Conservation (phyloP, 768 basidiomycete genomes). For the Lactifluus rugatus region DNA sequence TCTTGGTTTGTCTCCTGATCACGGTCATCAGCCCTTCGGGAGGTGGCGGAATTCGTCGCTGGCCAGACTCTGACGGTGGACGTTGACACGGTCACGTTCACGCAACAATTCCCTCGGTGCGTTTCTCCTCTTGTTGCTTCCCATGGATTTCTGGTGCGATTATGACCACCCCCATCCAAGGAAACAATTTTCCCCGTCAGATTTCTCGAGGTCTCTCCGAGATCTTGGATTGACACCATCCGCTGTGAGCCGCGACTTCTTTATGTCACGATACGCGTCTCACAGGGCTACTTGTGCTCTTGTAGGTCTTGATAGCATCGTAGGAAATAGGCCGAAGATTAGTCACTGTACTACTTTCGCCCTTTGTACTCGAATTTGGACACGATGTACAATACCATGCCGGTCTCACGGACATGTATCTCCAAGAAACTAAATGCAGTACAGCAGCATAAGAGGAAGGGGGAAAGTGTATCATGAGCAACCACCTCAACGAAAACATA, state of each 20-base stretch:
- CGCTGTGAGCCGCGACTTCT: constrained; percentile 45
- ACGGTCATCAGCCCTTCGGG: constrained; percentile 49
- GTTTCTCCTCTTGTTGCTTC: constrained; percentile 16
- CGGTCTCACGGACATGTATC: not conserved
- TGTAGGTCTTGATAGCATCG: constrained; percentile 17
- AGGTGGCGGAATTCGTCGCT: constrained; percentile 83
- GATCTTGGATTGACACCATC: constrained; percentile 88
- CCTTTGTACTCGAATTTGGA: not conserved
- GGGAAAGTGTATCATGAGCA: not conserved
- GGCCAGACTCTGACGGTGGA: constrained; percentile 58
- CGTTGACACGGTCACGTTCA: constrained; percentile 69
- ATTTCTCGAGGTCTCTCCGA: constrained; percentile 71
- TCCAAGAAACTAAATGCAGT: not conserved
- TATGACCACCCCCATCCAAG: constrained; percentile 30
- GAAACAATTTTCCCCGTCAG: constrained; percentile 63
- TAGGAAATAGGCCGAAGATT: not conserved
- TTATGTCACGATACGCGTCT: not conserved
- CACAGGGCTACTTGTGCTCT: not conserved
- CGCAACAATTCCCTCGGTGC: constrained; percentile 80
- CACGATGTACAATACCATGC: constrained; percentile 6
- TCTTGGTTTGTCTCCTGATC: constrained; percentile 2
- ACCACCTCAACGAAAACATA: not conserved
- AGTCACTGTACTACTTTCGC: constrained; percentile 3
- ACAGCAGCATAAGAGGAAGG: not conserved
- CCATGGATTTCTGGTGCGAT: not conserved